Evolutionary conservation across 1,284 basidiomycete genomes (phyloP), one percentile per base, ranked within the genome.

Genomic region (Puccinia coronata): DNA sequence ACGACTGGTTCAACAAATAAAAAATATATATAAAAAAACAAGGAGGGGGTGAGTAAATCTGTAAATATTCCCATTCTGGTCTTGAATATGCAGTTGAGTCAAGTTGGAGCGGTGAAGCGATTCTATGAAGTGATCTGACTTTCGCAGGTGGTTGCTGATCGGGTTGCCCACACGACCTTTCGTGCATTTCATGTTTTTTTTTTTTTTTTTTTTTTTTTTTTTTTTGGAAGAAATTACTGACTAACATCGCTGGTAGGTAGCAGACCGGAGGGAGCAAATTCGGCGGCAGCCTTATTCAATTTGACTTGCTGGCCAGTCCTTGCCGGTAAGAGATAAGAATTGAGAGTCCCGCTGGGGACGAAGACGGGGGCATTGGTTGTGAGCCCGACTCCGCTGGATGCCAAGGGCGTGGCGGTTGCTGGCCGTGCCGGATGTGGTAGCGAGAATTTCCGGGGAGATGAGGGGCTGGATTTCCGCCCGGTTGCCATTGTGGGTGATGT

Each of bases 311-410:
- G 57, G 28, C 39, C 49, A 23, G n/a, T 39, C 59, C 39, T 63
- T 28, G 16, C 36, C 12, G 53, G 47, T 25, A 34, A 31, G 14
- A 41, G 36, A 43, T 57, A 49, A 25, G 67, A 47, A 59, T 57
- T 57, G 16, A 59, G 12, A 31, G 36, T 49, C 20, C 47, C 69
- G 36, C 67, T 59, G 25, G 79, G 79, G 49, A 81, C 61, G 47
- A 81, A 81, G 23, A 81, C 61, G 34, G 79, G 79, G 36, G 79
- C 79, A 36, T 71, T 63, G 49, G 79, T 81, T 25, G 79, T 81
- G 16, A 81, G 61, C 43, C 67, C 39, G 34, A 47, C 59, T 53
- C 67, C 55, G 43, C 36, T 71, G 51, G 78, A 72, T 31, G 55
- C 34, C 9, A 61, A 49, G 25, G 78, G 78, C 28, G 78, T 61